These are phyloP conservation scores for Amanita rubescens DNA, from an alignment of 768 basidiomycete genomes.

Conservation along the genomic window DNA sequence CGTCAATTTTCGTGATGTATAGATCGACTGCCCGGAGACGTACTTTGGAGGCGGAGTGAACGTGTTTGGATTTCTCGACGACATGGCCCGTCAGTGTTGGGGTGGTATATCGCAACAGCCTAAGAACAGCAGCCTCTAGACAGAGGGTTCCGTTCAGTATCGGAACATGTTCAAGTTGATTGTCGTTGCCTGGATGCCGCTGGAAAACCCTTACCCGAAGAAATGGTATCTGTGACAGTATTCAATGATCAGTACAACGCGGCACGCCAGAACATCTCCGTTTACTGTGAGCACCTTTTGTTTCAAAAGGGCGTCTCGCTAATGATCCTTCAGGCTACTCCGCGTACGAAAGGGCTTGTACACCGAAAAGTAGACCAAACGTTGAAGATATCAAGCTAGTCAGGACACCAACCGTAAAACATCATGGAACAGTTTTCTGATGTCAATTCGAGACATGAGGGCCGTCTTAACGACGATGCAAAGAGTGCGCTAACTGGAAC, in stretches of 20 bases:
- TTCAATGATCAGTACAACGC: too few species aligned
- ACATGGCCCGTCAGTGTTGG: too few species aligned
- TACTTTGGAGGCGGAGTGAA: conserved; percentile 12
- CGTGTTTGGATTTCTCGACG: conserved; percentile 6
- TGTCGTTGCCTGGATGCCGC: too few species aligned
- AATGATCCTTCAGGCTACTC: conserved; percentile 16
- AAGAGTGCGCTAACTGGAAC: too few species aligned
- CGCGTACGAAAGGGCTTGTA: not conserved
- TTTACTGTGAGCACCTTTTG: conserved; percentile 32
- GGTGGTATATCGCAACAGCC: not conserved
- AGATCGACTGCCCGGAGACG: too few species aligned
- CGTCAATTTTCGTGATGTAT: not conserved
- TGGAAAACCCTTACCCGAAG: too few species aligned
- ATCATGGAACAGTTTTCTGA: conserved; percentile 30
- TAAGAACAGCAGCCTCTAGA: too few species aligned
- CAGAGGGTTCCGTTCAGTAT: too few species aligned
- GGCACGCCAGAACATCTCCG: too few species aligned
- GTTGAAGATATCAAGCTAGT: not conserved
- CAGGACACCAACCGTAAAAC: not conserved
- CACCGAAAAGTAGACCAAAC: not conserved
- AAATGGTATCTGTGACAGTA: too few species aligned
- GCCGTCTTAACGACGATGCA: too few species aligned
- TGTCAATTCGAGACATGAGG: conserved; percentile 27
- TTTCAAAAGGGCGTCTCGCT: not conserved
- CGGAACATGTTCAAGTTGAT: too few species aligned